Percentiles rank a stretch among this genome's conserved stretches.
phyloP scores from a whole-genome alignment of 2,329 filamentous ascomycete species.

The Phoma sp. region DNA sequence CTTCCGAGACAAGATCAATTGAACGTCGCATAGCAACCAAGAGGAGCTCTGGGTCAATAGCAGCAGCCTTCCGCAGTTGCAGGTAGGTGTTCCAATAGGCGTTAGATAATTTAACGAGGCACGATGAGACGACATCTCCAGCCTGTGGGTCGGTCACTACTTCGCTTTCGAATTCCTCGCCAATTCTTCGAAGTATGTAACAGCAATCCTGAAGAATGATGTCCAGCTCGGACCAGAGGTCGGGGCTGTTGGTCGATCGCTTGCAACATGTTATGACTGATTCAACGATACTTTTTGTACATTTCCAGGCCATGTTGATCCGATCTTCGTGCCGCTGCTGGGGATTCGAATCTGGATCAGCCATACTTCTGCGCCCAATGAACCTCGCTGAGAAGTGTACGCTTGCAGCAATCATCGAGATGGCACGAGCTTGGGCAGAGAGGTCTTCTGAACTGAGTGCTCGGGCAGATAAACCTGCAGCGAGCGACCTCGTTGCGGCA shows the following conservation, averaged over 20 bases:
- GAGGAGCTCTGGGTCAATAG: constrained; percentile 54
- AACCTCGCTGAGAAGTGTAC: constrained; percentile 46
- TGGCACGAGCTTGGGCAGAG: constrained; percentile 21
- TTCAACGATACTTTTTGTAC: constrained; percentile 45
- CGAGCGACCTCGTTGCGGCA: constrained; percentile 36
- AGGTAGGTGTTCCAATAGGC: constrained; percentile 72
- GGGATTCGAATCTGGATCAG: constrained; percentile 26
- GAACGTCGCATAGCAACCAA: constrained; percentile 69
- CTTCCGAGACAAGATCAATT: constrained; percentile 66
- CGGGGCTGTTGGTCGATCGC: constrained; percentile 25
- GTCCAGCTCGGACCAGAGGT: constrained; percentile 44
- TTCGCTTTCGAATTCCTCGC: constrained; percentile 21
- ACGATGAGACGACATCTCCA: constrained; percentile 27
- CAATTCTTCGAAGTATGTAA: constrained; percentile 37
- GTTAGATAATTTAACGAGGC: constrained; percentile 71
- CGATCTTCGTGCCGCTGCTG: constrained; percentile 32
- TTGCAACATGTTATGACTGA: constrained; percentile 46
- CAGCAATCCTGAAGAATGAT: constrained; percentile 41
- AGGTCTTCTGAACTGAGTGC: constrained; percentile 9
- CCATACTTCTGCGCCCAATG: constrained; percentile 29
- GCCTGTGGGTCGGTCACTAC: constrained; percentile 10
- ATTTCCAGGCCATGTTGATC: constrained; percentile 34
- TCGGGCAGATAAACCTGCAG: constrained; percentile 11
- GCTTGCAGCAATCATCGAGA: constrained; percentile 38
- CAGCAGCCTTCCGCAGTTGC: constrained; percentile 56